Conservation (phyloP, 1,284 basidiomycete species). For the Moesziomyces sp. region DNA sequence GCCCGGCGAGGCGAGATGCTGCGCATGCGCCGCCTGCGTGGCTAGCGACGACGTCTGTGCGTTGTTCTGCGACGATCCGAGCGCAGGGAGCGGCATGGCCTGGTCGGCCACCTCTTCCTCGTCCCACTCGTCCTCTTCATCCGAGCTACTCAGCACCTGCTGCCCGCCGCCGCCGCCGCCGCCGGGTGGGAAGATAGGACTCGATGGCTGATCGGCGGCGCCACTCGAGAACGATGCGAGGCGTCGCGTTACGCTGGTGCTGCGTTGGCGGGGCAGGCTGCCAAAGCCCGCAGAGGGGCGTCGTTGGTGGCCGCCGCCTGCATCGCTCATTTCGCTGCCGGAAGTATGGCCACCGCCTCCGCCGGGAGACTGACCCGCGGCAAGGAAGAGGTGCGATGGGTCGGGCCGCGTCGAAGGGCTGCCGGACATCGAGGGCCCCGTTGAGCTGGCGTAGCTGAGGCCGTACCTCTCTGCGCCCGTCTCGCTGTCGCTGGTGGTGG, state of each 20-base stretch:
- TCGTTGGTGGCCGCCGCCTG: slow-evolving; percentile 36
- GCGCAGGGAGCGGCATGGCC: slow-evolving; percentile 58
- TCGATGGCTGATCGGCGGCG: slow-evolving; percentile 23
- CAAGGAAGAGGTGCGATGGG: slow-evolving; percentile 25
- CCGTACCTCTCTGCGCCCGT: slow-evolving; percentile 54
- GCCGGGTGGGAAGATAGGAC: slow-evolving; percentile 22
- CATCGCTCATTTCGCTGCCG: slow-evolving; percentile 47
- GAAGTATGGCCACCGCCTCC: slow-evolving; percentile 37
- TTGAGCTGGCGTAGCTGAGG: slow-evolving; percentile 56
- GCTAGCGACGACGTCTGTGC: slow-evolving; percentile 5
- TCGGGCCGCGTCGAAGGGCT: slow-evolving; percentile 43
- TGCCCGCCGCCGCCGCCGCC: slow-evolving; percentile 12
- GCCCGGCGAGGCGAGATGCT: slow-evolving; percentile 16
- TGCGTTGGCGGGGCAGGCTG: slow-evolving; percentile 38
- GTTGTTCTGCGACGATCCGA: slow-evolving; percentile 21
- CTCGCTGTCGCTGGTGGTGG: slow-evolving; percentile 54
- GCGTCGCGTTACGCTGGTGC: slow-evolving; percentile 31
- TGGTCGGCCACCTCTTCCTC: slow-evolving; percentile 59
- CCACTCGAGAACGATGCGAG: slow-evolving; percentile 28
- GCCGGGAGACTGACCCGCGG: slow-evolving; percentile 38
- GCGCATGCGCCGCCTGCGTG: slow-evolving; percentile 5
- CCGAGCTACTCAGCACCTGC: slow-evolving; percentile 52
- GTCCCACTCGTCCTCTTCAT: slow-evolving; percentile 62
- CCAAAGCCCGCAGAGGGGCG: slow-evolving; percentile 37
- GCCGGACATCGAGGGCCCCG: slow-evolving; percentile 47